A percentile compares a stretch with the other conserved stretches of the same genome.
Evolutionary conservation across 1,284 basidiomycete species (phyloP).

Genomic region (Boletus albobrunnescens): DNA sequence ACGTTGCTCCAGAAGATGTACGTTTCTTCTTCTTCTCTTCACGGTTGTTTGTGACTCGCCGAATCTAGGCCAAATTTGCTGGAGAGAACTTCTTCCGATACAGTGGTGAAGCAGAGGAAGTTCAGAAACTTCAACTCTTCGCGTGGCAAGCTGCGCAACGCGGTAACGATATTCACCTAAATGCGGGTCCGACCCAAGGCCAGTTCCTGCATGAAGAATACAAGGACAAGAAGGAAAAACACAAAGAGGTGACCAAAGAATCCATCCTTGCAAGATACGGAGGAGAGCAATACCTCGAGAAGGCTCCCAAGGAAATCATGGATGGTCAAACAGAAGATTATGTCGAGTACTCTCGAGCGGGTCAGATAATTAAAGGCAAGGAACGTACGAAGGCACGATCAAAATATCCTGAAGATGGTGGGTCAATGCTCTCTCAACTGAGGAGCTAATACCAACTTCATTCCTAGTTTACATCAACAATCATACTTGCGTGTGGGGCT

Average conservation of each 20-base stretch:
- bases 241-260: conserved; percentile 83
- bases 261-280: conserved; percentile 90
- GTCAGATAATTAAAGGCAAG: conserved; percentile 88
- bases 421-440: conserved; percentile 22
- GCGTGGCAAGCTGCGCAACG: conserved; percentile 94
- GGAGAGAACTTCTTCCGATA: conserved; percentile 94
- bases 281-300: conserved; percentile 89
- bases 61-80: conserved; percentile 75
- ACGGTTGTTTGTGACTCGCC: conserved; percentile 9
- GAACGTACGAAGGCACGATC: conserved; percentile 82
- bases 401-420: conserved; percentile 94
- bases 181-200: conserved; percentile 95
- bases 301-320: conserved; percentile 82
- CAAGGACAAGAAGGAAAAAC: conserved; percentile 86
- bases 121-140: conserved; percentile 91
- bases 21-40: conserved; percentile 24
- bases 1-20: conserved; percentile 82
- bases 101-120: conserved; percentile 87
- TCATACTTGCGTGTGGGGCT: conserved; percentile 93
- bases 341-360: conserved; percentile 93
- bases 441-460: conserved; percentile 1
- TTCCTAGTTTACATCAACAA: conserved; percentile 83
- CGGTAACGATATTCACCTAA: conserved; percentile 93
- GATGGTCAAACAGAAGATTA: conserved; percentile 97
- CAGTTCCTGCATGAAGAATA: conserved; percentile 90